Conservation (phyloP, 129 eudicot species). For the Logfia minima region DNA sequence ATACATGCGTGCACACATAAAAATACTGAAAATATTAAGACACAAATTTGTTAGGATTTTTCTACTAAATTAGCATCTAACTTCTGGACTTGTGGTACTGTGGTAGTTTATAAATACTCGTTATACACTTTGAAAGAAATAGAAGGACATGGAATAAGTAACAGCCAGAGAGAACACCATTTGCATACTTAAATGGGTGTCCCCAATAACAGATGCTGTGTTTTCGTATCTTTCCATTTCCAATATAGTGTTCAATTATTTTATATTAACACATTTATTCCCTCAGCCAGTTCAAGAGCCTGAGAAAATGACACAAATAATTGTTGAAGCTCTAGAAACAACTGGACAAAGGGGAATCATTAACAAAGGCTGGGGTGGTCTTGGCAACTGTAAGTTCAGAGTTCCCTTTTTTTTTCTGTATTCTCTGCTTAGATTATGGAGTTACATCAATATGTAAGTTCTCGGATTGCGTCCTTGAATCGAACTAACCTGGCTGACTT, state of each 20-base stretch:
- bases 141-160: not conserved
- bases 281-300: slow-evolving; percentile 97
- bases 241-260: not conserved
- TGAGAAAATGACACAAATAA: slow-evolving; percentile 79
- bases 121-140: not conserved
- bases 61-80: not conserved
- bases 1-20: not conserved
- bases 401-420: slow-evolving; percentile 18
- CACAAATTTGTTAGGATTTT: slow-evolving; percentile 2
- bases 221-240: slow-evolving; percentile 12
- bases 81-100: not conserved
- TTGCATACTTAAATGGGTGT: not conserved
- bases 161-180: not conserved
- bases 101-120: not conserved
- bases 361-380: slow-evolving; percentile 99
- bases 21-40: not conserved
- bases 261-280: slow-evolving; percentile 4
- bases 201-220: slow-evolving; percentile 4
- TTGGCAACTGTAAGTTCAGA: slow-evolving; percentile 79
- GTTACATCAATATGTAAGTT: not conserved
- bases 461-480: not conserved
- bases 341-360: slow-evolving; percentile 96
- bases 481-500: slow-evolving; percentile 13
- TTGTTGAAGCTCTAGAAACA: slow-evolving; percentile 83
- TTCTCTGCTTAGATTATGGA: not conserved